Base-by-base conservation (phyloP, 2,329 filamentous ascomycete species). In the Phialocephala subalpina region DNA sequence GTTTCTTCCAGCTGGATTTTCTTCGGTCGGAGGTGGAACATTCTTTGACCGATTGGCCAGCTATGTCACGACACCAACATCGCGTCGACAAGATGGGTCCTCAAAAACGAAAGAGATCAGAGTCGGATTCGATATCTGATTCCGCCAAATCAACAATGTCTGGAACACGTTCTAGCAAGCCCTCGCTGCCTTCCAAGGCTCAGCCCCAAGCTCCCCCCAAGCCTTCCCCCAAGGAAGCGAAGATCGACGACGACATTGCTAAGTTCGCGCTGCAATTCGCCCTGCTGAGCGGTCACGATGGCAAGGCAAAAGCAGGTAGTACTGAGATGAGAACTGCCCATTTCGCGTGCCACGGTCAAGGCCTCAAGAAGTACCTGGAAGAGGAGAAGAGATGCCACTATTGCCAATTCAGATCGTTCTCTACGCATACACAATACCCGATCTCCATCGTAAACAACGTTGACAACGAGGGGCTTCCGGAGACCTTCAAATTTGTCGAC, bases 401-500 rank as follows among this genome's bases (percentile, higher is more conserved):
- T 79, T 90, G 88, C 72, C 87, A 90, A 74, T 80, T 90, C 38
- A 83, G 84, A 7, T 77, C 79, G 0, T 88, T 90, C 68, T 76
- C 80, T 0, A 85, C 80, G 0, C 83, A 87, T 67, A 65, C 75
- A 0, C 65, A 75, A 1, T 81, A 80, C 8, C 86, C 87, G 1
- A 83, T 93, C 29, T 86, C 86, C 0, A 83, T 94, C 0, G 79
- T 89, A 60, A 95, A 95, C 74, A 79, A 83, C 0, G 78, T 86
- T 1, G 89, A 91, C 70, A 78, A 83, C 1, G 82, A 72, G 70
- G 83, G 71, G n/a, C 80, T 88, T 16, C 88, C 91, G 0, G 78
- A 86, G 0, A 80, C 85, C 45, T 97, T 96, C 72, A 82, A 82
- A 0, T 95, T 94, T 76, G 89, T 94, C 61, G 81, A 89, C 7